Evolutionary conservation across 371 early-diverging fungal genomes (phyloP).

Genomic region (Mortierella sp.): DNA sequence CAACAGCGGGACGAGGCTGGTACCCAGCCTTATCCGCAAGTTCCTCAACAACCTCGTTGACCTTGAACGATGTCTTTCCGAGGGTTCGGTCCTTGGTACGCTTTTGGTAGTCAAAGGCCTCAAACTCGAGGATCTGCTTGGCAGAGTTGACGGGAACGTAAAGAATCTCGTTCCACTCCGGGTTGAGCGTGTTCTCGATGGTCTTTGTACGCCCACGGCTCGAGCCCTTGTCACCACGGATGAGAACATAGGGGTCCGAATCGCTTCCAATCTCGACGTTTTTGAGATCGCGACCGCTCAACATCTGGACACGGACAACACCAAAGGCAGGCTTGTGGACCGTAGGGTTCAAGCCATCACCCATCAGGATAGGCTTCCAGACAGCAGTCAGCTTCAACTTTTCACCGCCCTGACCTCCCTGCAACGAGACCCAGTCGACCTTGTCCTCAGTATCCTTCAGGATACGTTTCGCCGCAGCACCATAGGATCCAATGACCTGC

Average conservation of each 20-base stretch:
- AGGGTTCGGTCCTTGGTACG: conserved; percentile 73
- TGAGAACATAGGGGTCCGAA: conserved; percentile 88
- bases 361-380: conserved; percentile 73
- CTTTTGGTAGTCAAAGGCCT: conserved; percentile 82
- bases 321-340: conserved; percentile 80
- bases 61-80: conserved; percentile 67
- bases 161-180: conserved; percentile 89
- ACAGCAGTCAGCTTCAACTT: conserved; percentile 63
- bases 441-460: conserved; percentile 44
- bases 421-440: conserved; percentile 66
- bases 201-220: conserved; percentile 73
- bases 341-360: conserved; percentile 59
- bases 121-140: conserved; percentile 77
- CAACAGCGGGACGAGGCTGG: conserved; percentile 54
- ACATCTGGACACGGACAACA: conserved; percentile 80
- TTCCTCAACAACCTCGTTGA: conserved; percentile 63
- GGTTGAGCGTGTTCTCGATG: conserved; percentile 79
- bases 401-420: conserved; percentile 55
- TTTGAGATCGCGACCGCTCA: conserved; percentile 68
- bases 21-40: conserved; percentile 60
- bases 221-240: conserved; percentile 69
- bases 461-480: conserved; percentile 26
- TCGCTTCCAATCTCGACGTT: conserved; percentile 59
- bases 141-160: conserved; percentile 78
- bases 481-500: conserved; percentile 39